phyloP scores from a whole-genome alignment of 768 basidiomycete species.

The Mycena polygramma region DNA sequence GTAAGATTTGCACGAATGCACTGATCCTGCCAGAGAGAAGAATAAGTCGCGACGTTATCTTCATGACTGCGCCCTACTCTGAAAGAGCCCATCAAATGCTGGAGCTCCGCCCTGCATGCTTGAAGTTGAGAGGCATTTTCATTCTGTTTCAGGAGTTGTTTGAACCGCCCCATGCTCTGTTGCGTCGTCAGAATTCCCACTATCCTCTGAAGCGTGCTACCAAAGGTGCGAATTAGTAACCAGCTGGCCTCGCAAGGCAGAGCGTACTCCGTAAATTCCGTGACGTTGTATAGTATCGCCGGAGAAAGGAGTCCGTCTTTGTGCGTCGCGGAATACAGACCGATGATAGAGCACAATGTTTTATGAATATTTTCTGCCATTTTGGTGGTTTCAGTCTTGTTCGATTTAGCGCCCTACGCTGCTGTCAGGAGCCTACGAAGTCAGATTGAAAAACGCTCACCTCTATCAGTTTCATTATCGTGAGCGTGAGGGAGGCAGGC shows the following conservation, averaged over 20 bases:
- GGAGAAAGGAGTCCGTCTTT: background rate
- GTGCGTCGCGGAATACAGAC: background rate
- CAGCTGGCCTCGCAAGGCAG: background rate
- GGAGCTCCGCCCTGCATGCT: background rate
- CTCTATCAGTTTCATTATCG: background rate
- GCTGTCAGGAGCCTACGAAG: background rate
- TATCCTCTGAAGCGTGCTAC: conserved; percentile 3
- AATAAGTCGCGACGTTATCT: background rate
- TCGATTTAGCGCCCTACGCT: background rate
- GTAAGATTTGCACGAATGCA: background rate
- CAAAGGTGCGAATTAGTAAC: no score
- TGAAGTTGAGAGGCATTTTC: background rate
- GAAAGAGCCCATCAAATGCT: background rate
- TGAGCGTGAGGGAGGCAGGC: background rate
- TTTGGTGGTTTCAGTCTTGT: background rate
- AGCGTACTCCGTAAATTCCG: conserved; percentile 5
- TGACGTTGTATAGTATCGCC: background rate
- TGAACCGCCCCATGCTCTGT: background rate
- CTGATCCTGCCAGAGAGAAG: background rate
- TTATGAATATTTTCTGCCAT: conserved; percentile 9
- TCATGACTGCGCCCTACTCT: background rate
- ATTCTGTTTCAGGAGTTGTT: background rate
- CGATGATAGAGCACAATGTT: background rate
- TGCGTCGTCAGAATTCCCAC: background rate
- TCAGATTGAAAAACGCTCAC: background rate